These are phyloP conservation scores for Coniophora puteana DNA, from an alignment of 1,284 basidiomycete species.

Conservation along the genomic window DNA sequence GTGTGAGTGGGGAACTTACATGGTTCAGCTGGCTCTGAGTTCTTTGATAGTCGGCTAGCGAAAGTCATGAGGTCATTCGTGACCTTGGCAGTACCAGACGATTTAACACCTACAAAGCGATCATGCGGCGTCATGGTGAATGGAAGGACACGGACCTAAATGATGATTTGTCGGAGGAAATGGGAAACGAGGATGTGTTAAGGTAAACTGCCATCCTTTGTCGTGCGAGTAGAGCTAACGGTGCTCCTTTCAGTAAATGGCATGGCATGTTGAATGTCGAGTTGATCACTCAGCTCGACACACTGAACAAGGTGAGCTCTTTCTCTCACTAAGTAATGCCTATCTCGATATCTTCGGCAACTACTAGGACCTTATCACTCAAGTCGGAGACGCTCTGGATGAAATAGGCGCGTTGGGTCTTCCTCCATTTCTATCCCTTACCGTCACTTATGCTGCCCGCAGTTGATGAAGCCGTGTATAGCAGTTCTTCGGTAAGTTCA, in stretches of 20 bases:
- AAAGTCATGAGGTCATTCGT: neutral
- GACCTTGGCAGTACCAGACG: neutral
- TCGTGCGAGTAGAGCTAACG: neutral
- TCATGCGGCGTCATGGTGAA: slow-evolving; percentile 2
- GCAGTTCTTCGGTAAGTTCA: no score
- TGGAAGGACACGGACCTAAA: neutral
- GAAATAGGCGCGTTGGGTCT: no score
- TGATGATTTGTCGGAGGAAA: neutral
- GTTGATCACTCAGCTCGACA: neutral
- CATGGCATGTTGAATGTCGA: neutral
- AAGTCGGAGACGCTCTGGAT: no score
- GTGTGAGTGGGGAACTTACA: no score
- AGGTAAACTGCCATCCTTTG: neutral
- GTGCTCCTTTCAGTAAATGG: neutral
- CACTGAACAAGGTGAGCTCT: neutral
- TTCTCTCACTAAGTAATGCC: neutral
- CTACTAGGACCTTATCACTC: no score
- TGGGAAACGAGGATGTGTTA: neutral
- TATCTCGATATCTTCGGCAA: neutral
- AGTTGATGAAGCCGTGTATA: no score
- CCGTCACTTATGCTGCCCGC: no score
- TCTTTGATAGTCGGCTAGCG: neutral
- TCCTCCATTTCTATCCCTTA: no score
- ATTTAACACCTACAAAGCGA: neutral
- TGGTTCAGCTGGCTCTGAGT: no score